Conservation (phyloP, 1,139 yeast genomes). For the Wickerhamiella pararugosa region DNA sequence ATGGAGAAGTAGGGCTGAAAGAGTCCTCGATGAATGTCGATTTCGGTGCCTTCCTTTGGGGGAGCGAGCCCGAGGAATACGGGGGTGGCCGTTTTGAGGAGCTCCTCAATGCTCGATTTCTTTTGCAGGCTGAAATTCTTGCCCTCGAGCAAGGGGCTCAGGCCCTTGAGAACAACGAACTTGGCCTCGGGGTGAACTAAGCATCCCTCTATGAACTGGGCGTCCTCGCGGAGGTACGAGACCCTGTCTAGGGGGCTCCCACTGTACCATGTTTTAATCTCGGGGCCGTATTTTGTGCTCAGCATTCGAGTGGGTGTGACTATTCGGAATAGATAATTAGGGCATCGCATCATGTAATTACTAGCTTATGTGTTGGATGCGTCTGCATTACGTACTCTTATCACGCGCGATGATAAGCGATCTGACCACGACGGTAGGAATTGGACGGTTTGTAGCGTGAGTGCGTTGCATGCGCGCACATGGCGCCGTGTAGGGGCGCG, state of each 20-base stretch:
- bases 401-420: no score
- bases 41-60: neutral
- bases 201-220: conserved; percentile 41
- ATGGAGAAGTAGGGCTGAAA: conserved; percentile 41
- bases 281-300: conserved; percentile 14
- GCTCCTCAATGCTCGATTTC: neutral
- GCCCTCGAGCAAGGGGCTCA: conserved; percentile 20
- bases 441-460: no score
- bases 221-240: conserved; percentile 59
- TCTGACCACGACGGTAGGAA: no score
- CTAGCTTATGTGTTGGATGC: no score
- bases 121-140: neutral
- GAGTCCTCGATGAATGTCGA: neutral
- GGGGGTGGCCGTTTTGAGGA: neutral
- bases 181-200: conserved; percentile 38
- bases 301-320: no score
- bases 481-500: no score
- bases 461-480: no score
- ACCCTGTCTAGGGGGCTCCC: conserved; percentile 59
- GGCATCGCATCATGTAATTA: no score
- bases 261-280: conserved; percentile 28
- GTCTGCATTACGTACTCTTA: no score
- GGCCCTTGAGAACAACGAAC: conserved; percentile 37
- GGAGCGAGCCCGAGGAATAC: conserved; percentile 4
- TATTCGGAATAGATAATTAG: no score